A percentile compares a stretch with the other conserved stretches of the same genome.
phyloP scores from a whole-genome alignment of 768 basidiomycete species.

The Suillus brevipes region DNA sequence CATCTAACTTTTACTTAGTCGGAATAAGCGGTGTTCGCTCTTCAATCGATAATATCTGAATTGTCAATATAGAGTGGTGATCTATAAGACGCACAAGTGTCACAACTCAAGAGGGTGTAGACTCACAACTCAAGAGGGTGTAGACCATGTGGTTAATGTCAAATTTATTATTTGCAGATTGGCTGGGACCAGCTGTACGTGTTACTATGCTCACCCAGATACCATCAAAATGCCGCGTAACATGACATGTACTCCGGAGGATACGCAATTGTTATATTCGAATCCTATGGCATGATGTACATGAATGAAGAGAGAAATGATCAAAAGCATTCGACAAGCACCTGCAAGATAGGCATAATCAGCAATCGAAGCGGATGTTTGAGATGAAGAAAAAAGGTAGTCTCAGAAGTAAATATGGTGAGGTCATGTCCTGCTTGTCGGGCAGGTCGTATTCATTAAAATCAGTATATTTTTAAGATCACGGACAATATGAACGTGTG shows the following conservation, averaged over 20 bases:
- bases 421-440: slow-evolving; percentile 22
- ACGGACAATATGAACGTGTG: slow-evolving; percentile 12
- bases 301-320: neutral
- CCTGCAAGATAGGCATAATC: neutral
- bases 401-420: slow-evolving; percentile 12
- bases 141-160: neutral
- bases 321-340: neutral
- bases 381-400: neutral
- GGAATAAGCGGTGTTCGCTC: neutral
- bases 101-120: too few relatives aligned
- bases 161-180: neutral
- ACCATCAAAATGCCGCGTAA: neutral
- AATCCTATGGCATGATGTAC: neutral
- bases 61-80: too few relatives aligned
- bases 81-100: too few relatives aligned
- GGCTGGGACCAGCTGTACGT: neutral
- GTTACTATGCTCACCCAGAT: neutral
- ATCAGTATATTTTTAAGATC: slow-evolving; percentile 30
- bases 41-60: too few relatives aligned
- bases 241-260: neutral
- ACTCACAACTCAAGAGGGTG: too few relatives aligned
- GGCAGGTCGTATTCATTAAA: slow-evolving; percentile 34
- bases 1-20: neutral
- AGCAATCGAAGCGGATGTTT: neutral
- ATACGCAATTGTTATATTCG: neutral